phyloP scores from a whole-genome alignment of 345 rosid genomes.

The Melaleuca quinquenervia region DNA sequence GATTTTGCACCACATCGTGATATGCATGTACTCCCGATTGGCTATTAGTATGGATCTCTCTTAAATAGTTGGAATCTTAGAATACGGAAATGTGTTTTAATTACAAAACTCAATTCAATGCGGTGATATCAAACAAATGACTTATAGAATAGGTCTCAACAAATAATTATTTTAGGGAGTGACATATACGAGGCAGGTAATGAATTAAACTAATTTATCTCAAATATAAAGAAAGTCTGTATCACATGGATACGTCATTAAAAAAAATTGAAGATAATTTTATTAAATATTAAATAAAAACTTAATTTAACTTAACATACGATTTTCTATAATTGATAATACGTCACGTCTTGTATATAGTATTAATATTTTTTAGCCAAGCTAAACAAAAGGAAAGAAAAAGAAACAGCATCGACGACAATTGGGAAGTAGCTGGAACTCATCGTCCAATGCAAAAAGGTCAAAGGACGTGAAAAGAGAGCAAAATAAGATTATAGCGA shows the following conservation, averaged over 20 bases:
- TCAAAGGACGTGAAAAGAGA: neutral
- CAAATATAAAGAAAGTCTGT: neutral
- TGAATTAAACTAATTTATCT: neutral
- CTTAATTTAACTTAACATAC: neutral
- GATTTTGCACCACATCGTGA: no score
- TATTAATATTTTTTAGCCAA: rapidly evolving
- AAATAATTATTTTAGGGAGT: no score
- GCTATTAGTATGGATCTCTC: no score
- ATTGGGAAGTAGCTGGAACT: neutral
- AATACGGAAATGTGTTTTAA: no score
- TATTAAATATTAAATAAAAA: no score
- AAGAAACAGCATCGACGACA: neutral
- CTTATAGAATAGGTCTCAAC: neutral
- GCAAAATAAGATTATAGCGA: neutral
- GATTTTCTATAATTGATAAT: neutral
- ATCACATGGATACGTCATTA: neutral
- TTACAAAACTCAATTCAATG: no score
- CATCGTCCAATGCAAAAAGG: no score
- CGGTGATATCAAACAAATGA: no score
- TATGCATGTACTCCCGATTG: no score
- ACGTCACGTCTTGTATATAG: neutral
- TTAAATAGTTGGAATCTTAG: no score
- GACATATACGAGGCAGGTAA: no score
- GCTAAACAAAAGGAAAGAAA: neutral
- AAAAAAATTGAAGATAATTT: neutral